Conservation (phyloP, 176 grass and related monocot species). For the Juncus effusus region DNA sequence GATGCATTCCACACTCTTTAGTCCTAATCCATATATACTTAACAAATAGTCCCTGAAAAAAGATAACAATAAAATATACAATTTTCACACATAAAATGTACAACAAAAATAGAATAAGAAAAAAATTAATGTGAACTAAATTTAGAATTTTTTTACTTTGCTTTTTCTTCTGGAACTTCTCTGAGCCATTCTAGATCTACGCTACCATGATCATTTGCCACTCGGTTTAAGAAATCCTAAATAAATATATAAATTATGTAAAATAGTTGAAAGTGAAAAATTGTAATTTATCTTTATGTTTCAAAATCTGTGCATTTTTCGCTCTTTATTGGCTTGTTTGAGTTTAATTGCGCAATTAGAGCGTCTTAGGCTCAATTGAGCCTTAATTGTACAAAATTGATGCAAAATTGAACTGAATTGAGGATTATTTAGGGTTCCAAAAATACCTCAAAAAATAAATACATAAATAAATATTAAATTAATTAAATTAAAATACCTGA, state of each 20-base stretch:
- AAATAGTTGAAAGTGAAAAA: not conserved
- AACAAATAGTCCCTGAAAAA: slow-evolving; percentile 85
- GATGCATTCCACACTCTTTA: slow-evolving; percentile 98
- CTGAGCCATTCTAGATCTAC: slow-evolving; percentile 98
- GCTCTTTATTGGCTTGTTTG: not conserved
- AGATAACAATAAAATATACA: not conserved
- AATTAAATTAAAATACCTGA: slow-evolving; percentile 45
- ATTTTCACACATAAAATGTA: slow-evolving; percentile 6
- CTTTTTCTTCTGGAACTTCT: slow-evolving; percentile 53
- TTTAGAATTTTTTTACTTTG: slow-evolving; percentile 58
- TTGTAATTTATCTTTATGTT: not conserved
- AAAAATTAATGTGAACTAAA: not conserved
- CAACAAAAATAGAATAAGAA: not conserved
- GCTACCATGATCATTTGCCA: slow-evolving; percentile 84
- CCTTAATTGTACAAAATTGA: slow-evolving; percentile 2
- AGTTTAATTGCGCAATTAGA: not conserved
- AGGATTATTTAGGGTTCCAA: not conserved
- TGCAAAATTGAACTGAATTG: not conserved
- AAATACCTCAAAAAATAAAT: slow-evolving; percentile 8
- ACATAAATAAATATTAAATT: slow-evolving; percentile 6
- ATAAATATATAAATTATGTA: slow-evolving; percentile 24
- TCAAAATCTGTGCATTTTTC: not conserved
- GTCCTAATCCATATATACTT: slow-evolving; percentile 88
- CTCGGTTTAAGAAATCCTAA: slow-evolving; percentile 78
- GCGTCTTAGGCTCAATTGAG: slow-evolving; percentile 1